These are phyloP conservation scores for Calonectria honghensis DNA, from an alignment of 2,329 filamentous ascomycete genomes.

Conservation along the genomic window DNA sequence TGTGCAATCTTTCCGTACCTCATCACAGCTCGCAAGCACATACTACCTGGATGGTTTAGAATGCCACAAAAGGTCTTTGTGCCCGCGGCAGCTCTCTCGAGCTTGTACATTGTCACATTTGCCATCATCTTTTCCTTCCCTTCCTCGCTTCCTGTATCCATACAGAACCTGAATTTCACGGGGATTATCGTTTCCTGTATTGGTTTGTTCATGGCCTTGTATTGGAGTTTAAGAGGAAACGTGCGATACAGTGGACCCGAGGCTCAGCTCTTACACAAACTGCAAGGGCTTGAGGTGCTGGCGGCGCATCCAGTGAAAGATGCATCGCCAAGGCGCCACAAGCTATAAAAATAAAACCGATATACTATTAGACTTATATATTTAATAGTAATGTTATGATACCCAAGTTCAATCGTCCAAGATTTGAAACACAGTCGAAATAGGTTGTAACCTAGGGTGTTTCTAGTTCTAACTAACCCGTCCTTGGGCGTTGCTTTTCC, in stretches of 20 bases:
- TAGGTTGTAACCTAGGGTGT: neutral
- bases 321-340: neutral
- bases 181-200: neutral
- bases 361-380: neutral
- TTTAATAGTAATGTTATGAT: neutral
- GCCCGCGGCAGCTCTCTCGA: conserved; percentile 69
- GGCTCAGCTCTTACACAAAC: neutral
- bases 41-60: conserved; percentile 73
- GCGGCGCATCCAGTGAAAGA: neutral
- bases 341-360: neutral
- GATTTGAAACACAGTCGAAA: neutral
- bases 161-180: conserved; percentile 70
- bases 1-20: conserved; percentile 77
- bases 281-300: conserved; percentile 11
- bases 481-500: neutral
- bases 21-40: conserved; percentile 60
- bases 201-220: neutral
- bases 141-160: conserved; percentile 65
- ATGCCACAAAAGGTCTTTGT: conserved; percentile 70
- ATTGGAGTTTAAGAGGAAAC: neutral
- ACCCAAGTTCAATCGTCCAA: neutral
- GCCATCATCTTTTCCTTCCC: conserved; percentile 79
- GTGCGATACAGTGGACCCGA: neutral
- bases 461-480: neutral
- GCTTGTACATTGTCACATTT: conserved; percentile 76